Conservation (phyloP, 495 filamentous ascomycete species). For the Xylaria scruposa region DNA sequence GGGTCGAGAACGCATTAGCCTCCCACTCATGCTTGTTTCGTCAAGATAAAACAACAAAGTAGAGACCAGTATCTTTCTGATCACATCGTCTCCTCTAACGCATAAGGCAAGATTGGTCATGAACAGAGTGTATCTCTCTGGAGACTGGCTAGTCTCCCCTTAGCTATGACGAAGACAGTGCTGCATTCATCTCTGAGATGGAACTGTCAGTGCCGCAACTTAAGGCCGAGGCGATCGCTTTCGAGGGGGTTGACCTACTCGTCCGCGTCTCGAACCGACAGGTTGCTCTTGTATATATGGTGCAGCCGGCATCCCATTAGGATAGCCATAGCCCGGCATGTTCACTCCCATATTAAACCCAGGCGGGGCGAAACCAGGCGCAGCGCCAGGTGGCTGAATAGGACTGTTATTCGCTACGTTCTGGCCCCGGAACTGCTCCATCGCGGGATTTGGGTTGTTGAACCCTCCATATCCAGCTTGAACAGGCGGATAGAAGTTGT, state of each 20-base stretch:
- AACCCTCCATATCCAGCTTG: conserved; percentile 56
- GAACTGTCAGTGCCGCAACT: conserved; percentile 36
- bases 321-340: conserved; percentile 54
- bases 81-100: conserved; percentile 38
- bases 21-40: conserved; percentile 11
- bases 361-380: conserved; percentile 50
- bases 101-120: conserved; percentile 33
- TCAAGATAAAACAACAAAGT: conserved; percentile 25
- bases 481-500: conserved; percentile 57
- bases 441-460: conserved; percentile 50
- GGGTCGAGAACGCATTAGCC: conserved; percentile 8
- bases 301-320: conserved; percentile 50
- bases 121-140: conserved; percentile 8
- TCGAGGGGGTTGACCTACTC: conserved; percentile 55
- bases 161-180: conserved; percentile 5
- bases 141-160: neutral
- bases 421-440: conserved; percentile 58
- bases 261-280: conserved; percentile 58
- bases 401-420: conserved; percentile 52
- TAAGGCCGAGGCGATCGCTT: conserved; percentile 43
- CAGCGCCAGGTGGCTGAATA: conserved; percentile 48
- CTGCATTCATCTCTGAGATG: conserved; percentile 39
- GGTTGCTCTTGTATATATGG: conserved; percentile 57
- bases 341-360: conserved; percentile 58
- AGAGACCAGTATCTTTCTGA: conserved; percentile 16